These are phyloP conservation scores for Drechmeria coniospora DNA, from an alignment of 2,329 filamentous ascomycete genomes.

Conservation along the genomic window DNA sequence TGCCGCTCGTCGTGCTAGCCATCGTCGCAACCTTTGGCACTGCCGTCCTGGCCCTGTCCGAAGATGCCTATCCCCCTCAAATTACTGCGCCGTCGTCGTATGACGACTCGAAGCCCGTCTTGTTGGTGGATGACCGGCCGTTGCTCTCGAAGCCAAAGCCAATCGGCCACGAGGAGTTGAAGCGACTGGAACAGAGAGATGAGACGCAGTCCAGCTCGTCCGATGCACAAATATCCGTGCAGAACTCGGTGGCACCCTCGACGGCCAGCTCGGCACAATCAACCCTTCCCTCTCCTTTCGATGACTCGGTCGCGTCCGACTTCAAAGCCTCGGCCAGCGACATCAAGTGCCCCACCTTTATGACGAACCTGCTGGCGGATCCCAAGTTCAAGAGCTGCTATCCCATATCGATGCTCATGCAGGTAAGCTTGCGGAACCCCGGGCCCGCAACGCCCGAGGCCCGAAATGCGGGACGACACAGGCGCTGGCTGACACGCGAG, in stretches of 20 bases:
- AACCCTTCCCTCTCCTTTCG: conserved; percentile 49
- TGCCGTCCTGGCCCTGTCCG: conserved; percentile 1
- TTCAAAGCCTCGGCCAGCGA: conserved; percentile 37
- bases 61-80: conserved; percentile 2
- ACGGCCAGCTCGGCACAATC: background rate
- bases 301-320: conserved; percentile 46
- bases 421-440: conserved; percentile 40
- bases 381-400: conserved; percentile 58
- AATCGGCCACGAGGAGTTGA: background rate
- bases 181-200: background rate
- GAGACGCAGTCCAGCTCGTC: too few species aligned
- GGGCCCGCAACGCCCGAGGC: background rate
- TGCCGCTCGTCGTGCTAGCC: conserved; percentile 2
- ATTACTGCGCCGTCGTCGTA: conserved; percentile 1
- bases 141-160: background rate
- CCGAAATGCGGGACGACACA: background rate
- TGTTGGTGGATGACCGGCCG: too few species aligned
- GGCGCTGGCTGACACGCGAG: conserved; percentile 1
- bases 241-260: background rate
- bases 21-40: conserved; percentile 3
- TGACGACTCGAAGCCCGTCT: too few species aligned
- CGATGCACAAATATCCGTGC: background rate
- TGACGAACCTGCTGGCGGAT: conserved; percentile 50
- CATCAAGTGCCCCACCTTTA: conserved; percentile 47
- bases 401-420: conserved; percentile 70